Base-by-base conservation (phyloP, 1,284 basidiomycete genomes). In the Malassezia restricta region DNA sequence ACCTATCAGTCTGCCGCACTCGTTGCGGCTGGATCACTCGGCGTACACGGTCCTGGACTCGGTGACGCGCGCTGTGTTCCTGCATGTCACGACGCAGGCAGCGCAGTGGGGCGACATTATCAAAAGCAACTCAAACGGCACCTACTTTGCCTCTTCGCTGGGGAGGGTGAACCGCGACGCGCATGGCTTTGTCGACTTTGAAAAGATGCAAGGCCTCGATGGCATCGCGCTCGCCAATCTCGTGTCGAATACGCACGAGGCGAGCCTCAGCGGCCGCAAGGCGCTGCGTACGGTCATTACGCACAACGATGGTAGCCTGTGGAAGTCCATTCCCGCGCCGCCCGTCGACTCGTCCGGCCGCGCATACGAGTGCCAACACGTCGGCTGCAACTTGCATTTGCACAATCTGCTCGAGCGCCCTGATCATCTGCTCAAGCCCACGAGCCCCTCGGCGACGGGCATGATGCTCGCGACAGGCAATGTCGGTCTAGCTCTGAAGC, bases 401-500 rank as follows among this genome's bases (percentile, higher is more conserved):
- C 94, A 98, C 71, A 90, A 91, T 3, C 95, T 91, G 75, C 96
- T 92, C 0, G 92, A 94, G 66, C 83, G 94, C 14, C 78, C 78
- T 20, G 92, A 98, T 68, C 82, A 88, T 3, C 80, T 86, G 43
- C 86, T 90, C 1, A 95, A 90, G 0, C 95, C 86, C 74, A 89
- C 86, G 67, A 90, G 83, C 43, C 91, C 92, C 0, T 85, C 88
- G 0, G 83, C 91, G 3, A 83, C 88, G 2, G 94, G 92, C 6
- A 78, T 98, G 12, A 82, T 98, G 76, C 86, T 98, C 79, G 94
- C 85, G 1, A 89, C 96, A 38, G 92, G 92, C n/a, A 98, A 89
- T 65, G 90, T 98, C 7, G 92, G 94, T 29, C 83, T 88, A 61
- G 75, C 77, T 6, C 81, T 98, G 1, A 82, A 81, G 0, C 77